These are phyloP conservation scores for Aspergillus versicolor DNA, from an alignment of 2,329 filamentous ascomycete genomes.

Conservation along the genomic window DNA sequence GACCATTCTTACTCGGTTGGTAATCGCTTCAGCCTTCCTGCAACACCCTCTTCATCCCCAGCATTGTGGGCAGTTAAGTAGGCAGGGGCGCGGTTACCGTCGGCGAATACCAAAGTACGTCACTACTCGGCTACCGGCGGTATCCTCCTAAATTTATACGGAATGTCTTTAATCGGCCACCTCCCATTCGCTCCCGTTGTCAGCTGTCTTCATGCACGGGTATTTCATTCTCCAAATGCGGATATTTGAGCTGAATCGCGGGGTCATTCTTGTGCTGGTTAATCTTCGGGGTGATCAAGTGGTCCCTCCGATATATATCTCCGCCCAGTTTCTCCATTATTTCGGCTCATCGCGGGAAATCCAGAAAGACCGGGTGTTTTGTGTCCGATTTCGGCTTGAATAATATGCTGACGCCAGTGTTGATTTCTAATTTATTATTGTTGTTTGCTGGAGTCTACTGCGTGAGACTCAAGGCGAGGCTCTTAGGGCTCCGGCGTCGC, in stretches of 20 bases:
- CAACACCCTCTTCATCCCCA: background rate
- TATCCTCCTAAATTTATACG: background rate
- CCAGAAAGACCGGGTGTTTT: background rate
- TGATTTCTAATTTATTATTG: too few species aligned
- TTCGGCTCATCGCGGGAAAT: background rate
- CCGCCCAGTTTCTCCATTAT: background rate
- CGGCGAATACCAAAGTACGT: background rate
- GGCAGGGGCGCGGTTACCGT: background rate
- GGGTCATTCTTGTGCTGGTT: background rate
- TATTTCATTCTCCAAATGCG: background rate
- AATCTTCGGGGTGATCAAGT: background rate
- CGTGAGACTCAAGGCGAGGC: too few species aligned
- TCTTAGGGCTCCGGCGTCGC: too few species aligned
- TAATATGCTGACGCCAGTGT: background rate
- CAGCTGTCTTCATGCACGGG: background rate
- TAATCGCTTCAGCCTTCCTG: background rate
- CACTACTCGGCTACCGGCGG: slow-evolving; percentile 6
- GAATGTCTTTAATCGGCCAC: background rate
- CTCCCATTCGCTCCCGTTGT: background rate
- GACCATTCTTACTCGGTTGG: background rate
- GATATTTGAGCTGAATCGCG: background rate
- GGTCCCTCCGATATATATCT: background rate
- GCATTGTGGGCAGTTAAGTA: background rate
- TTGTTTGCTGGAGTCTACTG: too few species aligned
- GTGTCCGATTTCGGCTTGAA: background rate